These are phyloP conservation scores for Paraurostyla sp. DNA, from an alignment of 73 alveolate genomes.

Conservation along the genomic window DNA sequence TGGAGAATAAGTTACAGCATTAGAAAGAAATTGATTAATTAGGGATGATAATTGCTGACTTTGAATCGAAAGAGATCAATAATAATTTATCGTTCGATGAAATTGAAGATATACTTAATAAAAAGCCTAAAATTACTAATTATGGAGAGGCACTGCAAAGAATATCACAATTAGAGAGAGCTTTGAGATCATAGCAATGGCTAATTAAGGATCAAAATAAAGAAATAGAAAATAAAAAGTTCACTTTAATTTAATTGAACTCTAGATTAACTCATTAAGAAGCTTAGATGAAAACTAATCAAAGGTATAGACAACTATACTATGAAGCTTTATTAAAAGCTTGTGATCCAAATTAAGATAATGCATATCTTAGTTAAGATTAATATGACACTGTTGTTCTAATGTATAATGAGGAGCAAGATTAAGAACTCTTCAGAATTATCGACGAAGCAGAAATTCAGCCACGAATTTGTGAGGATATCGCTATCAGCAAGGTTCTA, in stretches of 20 bases:
- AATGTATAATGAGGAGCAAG: neutral
- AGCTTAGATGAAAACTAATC: neutral
- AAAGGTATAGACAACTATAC: neutral
- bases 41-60: conserved; percentile 33
- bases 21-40: conserved; percentile 1
- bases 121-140: neutral
- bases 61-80: conserved; percentile 37
- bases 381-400: neutral
- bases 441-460: neutral
- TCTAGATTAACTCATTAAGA: neutral
- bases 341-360: neutral
- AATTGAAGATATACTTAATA: neutral
- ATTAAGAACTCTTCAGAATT: neutral
- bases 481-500: neutral
- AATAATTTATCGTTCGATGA: conserved; percentile 12
- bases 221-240: neutral
- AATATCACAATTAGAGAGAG: conserved; percentile 12
- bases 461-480: conserved; percentile 16
- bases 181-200: neutral
- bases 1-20: neutral
- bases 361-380: neutral
- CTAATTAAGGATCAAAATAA: neutral
- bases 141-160: neutral
- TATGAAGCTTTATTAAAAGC: neutral
- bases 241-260: neutral